phyloP scores from a whole-genome alignment of 2,329 filamentous ascomycete genomes.

The Paecilomyces sp. region DNA sequence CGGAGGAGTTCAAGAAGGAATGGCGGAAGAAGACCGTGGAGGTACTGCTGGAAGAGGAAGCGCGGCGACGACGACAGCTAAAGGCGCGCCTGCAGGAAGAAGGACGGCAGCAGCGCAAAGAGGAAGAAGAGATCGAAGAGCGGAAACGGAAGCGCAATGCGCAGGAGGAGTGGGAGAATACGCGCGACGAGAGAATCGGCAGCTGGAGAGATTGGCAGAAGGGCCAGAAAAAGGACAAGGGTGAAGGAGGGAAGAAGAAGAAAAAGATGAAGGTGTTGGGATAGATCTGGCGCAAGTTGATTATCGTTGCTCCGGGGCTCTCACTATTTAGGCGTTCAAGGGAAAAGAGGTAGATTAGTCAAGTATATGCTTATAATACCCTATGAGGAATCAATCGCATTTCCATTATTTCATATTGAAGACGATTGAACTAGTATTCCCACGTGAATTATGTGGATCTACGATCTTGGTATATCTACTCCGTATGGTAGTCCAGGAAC shows the following conservation, averaged over 20 bases:
- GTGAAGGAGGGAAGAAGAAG: constrained; percentile 53
- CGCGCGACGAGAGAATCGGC: not conserved
- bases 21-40: constrained; percentile 39
- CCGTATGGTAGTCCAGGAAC: too few species aligned
- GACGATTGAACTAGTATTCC: too few species aligned
- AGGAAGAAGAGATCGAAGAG: constrained; percentile 25
- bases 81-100: not conserved
- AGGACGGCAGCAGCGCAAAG: not conserved
- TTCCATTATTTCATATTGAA: not conserved
- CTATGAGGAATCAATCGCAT: not conserved
- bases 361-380: not conserved
- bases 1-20: constrained; percentile 70
- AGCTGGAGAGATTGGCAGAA: constrained; percentile 86
- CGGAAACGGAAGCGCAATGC: constrained; percentile 77
- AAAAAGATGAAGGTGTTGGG: constrained; percentile 44
- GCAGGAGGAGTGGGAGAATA: not conserved
- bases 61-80: constrained; percentile 2
- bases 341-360: not conserved
- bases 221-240: constrained; percentile 49
- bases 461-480: too few species aligned
- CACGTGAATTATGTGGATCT: too few species aligned
- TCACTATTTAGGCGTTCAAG: not conserved
- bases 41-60: not conserved
- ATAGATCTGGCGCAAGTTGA: constrained; percentile 11
- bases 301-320: not conserved